Evolutionary conservation across 2,329 filamentous ascomycete species (phyloP), one percentile per base, ranked within the genome.

Genomic region (Pleoardoris graminearum): DNA sequence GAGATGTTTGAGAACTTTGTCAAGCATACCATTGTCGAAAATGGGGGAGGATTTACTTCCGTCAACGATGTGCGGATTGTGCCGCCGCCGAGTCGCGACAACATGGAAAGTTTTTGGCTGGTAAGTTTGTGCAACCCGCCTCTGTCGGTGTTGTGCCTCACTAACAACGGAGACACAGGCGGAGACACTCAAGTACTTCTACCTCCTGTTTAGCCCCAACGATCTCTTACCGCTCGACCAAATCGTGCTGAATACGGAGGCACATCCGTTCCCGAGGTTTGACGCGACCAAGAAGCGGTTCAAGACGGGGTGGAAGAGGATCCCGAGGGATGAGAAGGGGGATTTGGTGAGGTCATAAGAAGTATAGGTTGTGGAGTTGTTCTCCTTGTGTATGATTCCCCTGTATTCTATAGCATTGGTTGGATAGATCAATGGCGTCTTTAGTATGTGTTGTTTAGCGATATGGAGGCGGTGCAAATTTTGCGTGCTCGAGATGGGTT

Each of bases 51-150:
- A 0, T 97, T 95, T 69, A 91, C 90, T 1, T 92, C 88, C 60
- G 79, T 97, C 55, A 81, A 81, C 16, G 85, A 95, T 68, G 92
- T 91, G 22, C 86, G 87, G 60, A 75, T 76, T 4, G 75, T 94
- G 8, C 91, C 92, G 17, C 85, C 91, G 0, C 73, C 78, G 12
- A 77, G 79, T 39, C 81, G 85, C 54, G 93, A 99, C 74, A 97
- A 97, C 64, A 97, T 99, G 93, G 94, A 99, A 77, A 95, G 91
- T 70, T 97, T 97, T 77, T 99, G 94, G 94, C 83, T 99, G 79
- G 88, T 90, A 76, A 77, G 87, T 76, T 21, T n/a, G n/a, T n/a
- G n/a, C n/a, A n/a, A n/a, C n/a, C n/a, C n/a, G n/a, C n/a, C n/a
- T n/a, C n/a, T n/a, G n/a, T n/a, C n/a, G n/a, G n/a, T n/a, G n/a